phyloP scores from a whole-genome alignment of 2,329 filamentous ascomycete genomes.

The Pseudopyricularia cyperi region DNA sequence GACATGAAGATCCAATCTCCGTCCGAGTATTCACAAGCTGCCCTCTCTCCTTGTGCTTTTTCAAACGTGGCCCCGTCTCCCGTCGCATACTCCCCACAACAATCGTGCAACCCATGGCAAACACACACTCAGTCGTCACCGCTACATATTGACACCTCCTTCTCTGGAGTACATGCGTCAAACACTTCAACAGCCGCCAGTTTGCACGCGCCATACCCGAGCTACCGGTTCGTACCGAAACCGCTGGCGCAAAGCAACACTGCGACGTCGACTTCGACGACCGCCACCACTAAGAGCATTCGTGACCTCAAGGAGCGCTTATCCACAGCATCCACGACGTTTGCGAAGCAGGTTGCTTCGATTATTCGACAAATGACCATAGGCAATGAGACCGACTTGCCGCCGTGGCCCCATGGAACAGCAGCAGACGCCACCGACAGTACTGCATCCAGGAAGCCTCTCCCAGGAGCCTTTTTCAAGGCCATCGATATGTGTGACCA shows the following conservation, averaged over 20 bases:
- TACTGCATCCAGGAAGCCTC: constrained; percentile 13
- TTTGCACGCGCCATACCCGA: neutral
- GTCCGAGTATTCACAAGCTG: neutral
- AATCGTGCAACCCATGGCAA: neutral
- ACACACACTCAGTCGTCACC: neutral
- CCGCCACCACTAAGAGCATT: constrained; percentile 12
- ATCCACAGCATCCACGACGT: constrained; percentile 17
- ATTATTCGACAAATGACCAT: constrained; percentile 13
- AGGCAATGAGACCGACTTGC: constrained; percentile 9
- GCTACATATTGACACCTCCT: neutral
- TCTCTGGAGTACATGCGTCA: neutral
- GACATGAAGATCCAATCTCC: neutral
- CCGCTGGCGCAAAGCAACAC: constrained; percentile 3
- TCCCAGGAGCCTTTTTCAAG: constrained; percentile 37
- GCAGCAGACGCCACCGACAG: constrained; percentile 4
- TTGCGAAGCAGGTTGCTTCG: constrained; percentile 12
- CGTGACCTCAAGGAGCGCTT: constrained; percentile 20
- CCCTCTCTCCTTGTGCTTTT: neutral
- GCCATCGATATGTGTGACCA: constrained; percentile 8
- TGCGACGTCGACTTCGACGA: constrained; percentile 8
- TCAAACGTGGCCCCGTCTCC: neutral
- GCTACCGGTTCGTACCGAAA: neutral
- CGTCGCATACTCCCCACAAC: neutral
- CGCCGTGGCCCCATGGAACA: neutral
- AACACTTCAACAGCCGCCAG: neutral